These are phyloP conservation scores for Cylindrotheca fusiformis DNA, from an alignment of 108 stramenopile species.

Conservation along the genomic window DNA sequence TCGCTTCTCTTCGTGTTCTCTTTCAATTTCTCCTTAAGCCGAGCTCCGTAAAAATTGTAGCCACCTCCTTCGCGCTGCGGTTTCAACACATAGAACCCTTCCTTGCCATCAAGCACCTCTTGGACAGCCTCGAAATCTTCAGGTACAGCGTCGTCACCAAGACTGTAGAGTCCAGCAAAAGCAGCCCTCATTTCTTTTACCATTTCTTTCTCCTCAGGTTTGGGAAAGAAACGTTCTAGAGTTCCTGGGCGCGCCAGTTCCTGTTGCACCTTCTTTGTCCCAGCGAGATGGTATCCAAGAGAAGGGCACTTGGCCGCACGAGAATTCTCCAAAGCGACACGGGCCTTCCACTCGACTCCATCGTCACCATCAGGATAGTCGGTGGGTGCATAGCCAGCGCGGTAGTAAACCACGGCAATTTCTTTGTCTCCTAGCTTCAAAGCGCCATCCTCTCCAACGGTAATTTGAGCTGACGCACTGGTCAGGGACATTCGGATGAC, in stretches of 20 bases:
- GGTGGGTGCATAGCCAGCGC: conserved; percentile 95
- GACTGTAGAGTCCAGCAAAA: conserved; percentile 81
- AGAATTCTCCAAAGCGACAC: conserved; percentile 76
- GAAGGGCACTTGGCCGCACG: conserved; percentile 92
- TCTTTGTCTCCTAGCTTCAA: conserved; percentile 33
- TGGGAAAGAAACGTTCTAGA: conserved; percentile 82
- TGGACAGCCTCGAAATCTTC: conserved; percentile 65
- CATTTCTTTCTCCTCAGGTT: conserved; percentile 28
- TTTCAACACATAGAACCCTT: conserved; percentile 89
- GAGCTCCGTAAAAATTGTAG: conserved; percentile 93
- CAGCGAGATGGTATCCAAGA: conserved; percentile 93
- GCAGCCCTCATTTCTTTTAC: conserved; percentile 48
- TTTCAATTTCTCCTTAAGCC: conserved; percentile 55
- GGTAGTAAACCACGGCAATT: conserved; percentile 90
- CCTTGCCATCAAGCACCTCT: conserved; percentile 61
- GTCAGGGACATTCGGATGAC: conserved; percentile 80
- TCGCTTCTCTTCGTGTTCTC: conserved; percentile 32
- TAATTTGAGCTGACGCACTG: conserved; percentile 29
- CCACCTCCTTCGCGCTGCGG: conserved; percentile 99
- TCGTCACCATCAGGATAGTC: conserved; percentile 87
- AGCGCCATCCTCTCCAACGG: conserved; percentile 43
- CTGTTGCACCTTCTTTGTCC: conserved; percentile 98
- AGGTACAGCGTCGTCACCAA: conserved; percentile 70
- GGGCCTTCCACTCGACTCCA: conserved; percentile 88
- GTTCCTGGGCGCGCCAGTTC: conserved; percentile 83